These are phyloP conservation scores for Aspergillus sparsus DNA, from an alignment of 495 filamentous ascomycete species.

Conservation along the genomic window DNA sequence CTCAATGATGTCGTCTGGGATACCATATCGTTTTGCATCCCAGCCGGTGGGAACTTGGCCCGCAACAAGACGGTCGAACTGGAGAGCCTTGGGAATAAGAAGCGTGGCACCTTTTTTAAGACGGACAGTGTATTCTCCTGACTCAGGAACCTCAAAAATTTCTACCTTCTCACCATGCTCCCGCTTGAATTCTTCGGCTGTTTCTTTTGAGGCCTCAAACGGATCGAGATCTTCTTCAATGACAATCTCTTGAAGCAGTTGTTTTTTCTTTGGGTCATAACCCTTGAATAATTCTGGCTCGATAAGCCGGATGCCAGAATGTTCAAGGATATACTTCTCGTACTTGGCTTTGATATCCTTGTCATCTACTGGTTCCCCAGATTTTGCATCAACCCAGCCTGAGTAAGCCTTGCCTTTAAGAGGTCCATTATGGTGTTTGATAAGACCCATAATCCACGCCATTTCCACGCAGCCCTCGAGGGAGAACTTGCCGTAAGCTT, in stretches of 20 bases:
- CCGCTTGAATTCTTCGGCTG: conserved; percentile 93
- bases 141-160: conserved; percentile 92
- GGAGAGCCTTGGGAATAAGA: conserved; percentile 92
- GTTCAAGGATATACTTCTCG: conserved; percentile 93
- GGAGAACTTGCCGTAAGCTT: conserved; percentile 93
- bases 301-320: conserved; percentile 96
- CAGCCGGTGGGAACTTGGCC: conserved; percentile 96
- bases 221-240: conserved; percentile 95
- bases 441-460: conserved; percentile 99
- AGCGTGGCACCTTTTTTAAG: conserved; percentile 92
- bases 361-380: conserved; percentile 92
- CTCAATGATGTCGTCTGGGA: conserved; percentile 95
- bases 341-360: conserved; percentile 97
- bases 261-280: conserved; percentile 98
- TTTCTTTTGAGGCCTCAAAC: conserved; percentile 96
- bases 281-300: conserved; percentile 96
- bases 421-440: conserved; percentile 97
- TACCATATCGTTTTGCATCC: conserved; percentile 92
- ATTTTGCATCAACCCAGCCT: conserved; percentile 95
- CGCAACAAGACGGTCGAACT: conserved; percentile 95
- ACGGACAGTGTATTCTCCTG: conserved; percentile 90
- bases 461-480: conserved; percentile 98
- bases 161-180: conserved; percentile 97
- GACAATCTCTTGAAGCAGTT: conserved; percentile 94
- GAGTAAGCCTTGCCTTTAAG: conserved; percentile 96